Evolutionary conservation across 805 yeast genomes (phyloP).

Genomic region (Kazachstania viticola): DNA sequence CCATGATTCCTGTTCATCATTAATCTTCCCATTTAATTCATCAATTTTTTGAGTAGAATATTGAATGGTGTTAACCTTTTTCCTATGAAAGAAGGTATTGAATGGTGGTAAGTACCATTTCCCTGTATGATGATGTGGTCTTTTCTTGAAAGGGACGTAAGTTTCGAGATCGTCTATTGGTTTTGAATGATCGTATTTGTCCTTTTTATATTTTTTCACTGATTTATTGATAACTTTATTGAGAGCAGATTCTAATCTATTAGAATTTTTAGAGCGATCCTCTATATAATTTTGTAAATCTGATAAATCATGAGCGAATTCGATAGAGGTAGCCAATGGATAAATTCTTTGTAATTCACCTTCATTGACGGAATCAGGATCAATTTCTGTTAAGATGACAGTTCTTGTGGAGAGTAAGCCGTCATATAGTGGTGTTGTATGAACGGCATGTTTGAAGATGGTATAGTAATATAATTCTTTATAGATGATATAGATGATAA

Average conservation of each 20-base stretch:
- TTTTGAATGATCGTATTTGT: conserved; percentile 29
- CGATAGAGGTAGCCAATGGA: conserved; percentile 47
- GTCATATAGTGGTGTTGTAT: conserved; percentile 63
- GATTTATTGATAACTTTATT: conserved; percentile 51
- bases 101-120: conserved; percentile 22
- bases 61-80: conserved; percentile 76
- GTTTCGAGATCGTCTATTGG: conserved; percentile 46
- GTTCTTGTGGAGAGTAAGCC: conserved; percentile 62
- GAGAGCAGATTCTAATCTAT: conserved; percentile 54
- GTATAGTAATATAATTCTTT: conserved; percentile 63
- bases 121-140: conserved; percentile 72
- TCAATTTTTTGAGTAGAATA: conserved; percentile 58
- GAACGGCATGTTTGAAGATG: conserved; percentile 60
- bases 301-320: conserved; percentile 53
- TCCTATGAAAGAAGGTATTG: conserved; percentile 39
- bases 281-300: conserved; percentile 45
- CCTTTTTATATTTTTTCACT: conserved; percentile 45
- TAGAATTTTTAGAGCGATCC: conserved; percentile 51
- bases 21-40: conserved; percentile 56
- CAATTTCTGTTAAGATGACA: conserved; percentile 58
- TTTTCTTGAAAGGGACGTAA: conserved; percentile 60
- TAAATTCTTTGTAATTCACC: conserved; percentile 43
- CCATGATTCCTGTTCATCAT: conserved; percentile 42
- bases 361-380: conserved; percentile 37
- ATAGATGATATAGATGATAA: conserved; percentile 54